Evolutionary conservation across 148 eudicot species (phyloP), one percentile per base, ranked within the genome.

Genomic region (Hydrangea macrophylla): DNA sequence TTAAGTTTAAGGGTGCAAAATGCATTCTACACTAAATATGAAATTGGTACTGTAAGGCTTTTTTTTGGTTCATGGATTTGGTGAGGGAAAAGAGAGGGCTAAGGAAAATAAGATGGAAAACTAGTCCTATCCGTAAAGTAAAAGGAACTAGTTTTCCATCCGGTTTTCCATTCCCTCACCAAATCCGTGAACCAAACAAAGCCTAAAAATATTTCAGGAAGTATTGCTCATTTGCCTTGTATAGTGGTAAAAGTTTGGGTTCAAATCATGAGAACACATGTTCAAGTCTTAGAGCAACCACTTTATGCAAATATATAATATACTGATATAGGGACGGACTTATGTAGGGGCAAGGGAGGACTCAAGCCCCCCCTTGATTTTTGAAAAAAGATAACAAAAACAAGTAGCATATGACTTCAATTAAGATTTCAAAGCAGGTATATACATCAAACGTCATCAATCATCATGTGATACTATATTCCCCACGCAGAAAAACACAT

Each of bases 391-490:
- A 59, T 7, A 17, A 32, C 24, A 20, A 65, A 2, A 50, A 45
- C 31, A 54, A 32, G 12, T 33, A 53, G 22, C 40, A 30, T 1
- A 45, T 25, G 70, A 54, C 23, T 55, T 54, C 55, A 30, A 50
- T 51, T 64, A 32, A 64, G 22, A 26, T 30, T 65, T 20, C 35
- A 23, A 51, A 31, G 22, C 58, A 50, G 22, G 51, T 32, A 65
- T 48, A 48, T 45, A 31, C 17, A 44, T 13, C 10, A 1, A 15
- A 44, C n/a, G n/a, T n/a, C n/a, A n/a, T n/a, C n/a, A n/a, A n/a
- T n/a, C n/a, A n/a, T n/a, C n/a, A n/a, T n/a, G n/a, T n/a, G n/a
- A n/a, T n/a, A n/a, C n/a, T n/a, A n/a, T n/a, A n/a, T n/a, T n/a
- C n/a, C n/a, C n/a, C n/a, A n/a, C n/a, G n/a, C n/a, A n/a, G n/a